These are phyloP conservation scores for Macrotyloma uniflorum DNA, from an alignment of 306 rosid species.

Conservation along the genomic window DNA sequence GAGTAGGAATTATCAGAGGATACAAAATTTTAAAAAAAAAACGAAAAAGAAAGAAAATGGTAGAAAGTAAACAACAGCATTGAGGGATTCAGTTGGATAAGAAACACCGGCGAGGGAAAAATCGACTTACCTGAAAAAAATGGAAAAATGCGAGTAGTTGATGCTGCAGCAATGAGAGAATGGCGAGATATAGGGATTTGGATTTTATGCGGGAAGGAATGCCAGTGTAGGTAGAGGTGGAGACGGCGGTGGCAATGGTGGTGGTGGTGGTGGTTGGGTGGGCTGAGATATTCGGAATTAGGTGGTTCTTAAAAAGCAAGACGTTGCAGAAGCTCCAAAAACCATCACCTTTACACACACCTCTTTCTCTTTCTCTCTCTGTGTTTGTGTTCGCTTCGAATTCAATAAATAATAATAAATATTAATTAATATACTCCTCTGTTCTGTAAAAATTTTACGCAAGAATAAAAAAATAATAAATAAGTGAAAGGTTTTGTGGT, in stretches of 20 bases:
- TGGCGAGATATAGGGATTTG: constrained; percentile 46
- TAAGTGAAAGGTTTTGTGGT: neutral
- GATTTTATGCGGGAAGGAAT: neutral
- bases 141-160: neutral
- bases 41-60: neutral
- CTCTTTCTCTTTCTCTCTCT: neutral
- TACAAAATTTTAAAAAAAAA: neutral
- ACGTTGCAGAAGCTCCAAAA: constrained; percentile 57
- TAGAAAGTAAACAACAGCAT: neutral
- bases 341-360: constrained; percentile 24
- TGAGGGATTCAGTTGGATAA: constrained; percentile 4
- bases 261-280: constrained; percentile 43
- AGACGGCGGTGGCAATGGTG: neutral
- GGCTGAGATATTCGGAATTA: constrained; percentile 58
- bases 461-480: neutral
- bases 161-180: neutral
- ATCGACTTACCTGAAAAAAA: constrained; percentile 53
- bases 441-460: neutral
- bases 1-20: neutral
- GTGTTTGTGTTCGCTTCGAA: neutral
- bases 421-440: constrained; percentile 13
- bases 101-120: constrained; percentile 22
- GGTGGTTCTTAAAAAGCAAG: constrained; percentile 69
- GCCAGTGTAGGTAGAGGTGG: neutral
- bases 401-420: constrained; percentile 9